A percentile compares a stretch with the other conserved stretches of the same genome.
These are phyloP conservation scores for Penicillium sp. DNA, from an alignment of 2,329 filamentous ascomycete genomes.

Conservation along the genomic window DNA sequence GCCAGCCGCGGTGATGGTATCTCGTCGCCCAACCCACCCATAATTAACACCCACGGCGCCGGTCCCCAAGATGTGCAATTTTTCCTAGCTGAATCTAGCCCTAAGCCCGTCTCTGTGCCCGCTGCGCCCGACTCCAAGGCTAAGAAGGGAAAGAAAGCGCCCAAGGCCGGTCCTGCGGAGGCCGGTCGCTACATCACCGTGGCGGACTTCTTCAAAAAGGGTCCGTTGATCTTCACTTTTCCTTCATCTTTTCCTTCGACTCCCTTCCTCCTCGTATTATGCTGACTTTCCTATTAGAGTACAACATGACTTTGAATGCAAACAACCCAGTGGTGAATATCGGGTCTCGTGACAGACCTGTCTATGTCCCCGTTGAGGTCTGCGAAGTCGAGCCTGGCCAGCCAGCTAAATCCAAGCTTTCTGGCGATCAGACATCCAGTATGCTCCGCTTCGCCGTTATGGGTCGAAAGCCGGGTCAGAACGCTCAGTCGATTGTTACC, in stretches of 20 bases:
- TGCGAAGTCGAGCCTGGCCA: slow-evolving; percentile 66
- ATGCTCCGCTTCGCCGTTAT: slow-evolving; percentile 72
- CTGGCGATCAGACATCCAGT: slow-evolving; percentile 57
- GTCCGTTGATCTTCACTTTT: slow-evolving; percentile 30
- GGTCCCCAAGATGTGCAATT: slow-evolving; percentile 56
- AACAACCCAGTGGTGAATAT: slow-evolving; percentile 64
- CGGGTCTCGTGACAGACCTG: slow-evolving; percentile 56
- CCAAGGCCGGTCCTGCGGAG: slow-evolving; percentile 31
- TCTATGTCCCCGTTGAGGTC: slow-evolving; percentile 66
- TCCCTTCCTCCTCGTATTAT: not conserved
- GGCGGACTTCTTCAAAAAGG: slow-evolving; percentile 49
- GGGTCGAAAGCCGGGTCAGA: slow-evolving; percentile 58
- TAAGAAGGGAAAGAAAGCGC: slow-evolving; percentile 30
- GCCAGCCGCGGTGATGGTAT: slow-evolving; percentile 43
- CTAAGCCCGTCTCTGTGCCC: slow-evolving; percentile 11
- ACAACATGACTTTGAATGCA: slow-evolving; percentile 36
- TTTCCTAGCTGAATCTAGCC: slow-evolving; percentile 41
- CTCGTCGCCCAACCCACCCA: slow-evolving; percentile 36
- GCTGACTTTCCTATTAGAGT: slow-evolving; percentile 23
- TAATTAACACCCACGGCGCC: slow-evolving; percentile 40
- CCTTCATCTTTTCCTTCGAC: not conserved
- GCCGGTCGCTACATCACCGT: slow-evolving; percentile 51
- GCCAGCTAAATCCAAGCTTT: slow-evolving; percentile 58
- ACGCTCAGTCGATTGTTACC: slow-evolving; percentile 63
- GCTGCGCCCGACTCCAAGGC: slow-evolving; percentile 16